Evolutionary conservation across 164 flowering plant genomes (phyloP).

Genomic region (Sextonia rubra): DNA sequence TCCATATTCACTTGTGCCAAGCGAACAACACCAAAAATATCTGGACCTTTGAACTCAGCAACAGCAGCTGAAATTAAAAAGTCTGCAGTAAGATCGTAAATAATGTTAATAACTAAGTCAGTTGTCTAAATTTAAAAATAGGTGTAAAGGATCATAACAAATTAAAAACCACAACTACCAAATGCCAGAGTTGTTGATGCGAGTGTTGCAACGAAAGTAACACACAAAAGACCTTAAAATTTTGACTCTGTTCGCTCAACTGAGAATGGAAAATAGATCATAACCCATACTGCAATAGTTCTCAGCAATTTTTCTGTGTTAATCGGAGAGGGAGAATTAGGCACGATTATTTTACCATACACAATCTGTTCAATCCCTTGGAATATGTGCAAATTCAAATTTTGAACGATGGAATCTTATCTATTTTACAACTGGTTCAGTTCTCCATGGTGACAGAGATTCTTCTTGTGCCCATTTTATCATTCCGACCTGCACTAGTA

Average conservation of each 20-base stretch:
- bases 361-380: not conserved
- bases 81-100: constrained; percentile 39
- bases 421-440: no score
- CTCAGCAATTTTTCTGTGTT: not conserved
- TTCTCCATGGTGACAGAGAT: no score
- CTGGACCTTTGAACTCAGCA: constrained; percentile 93
- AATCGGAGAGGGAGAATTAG: not conserved
- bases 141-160: not conserved
- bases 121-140: not conserved
- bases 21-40: constrained; percentile 86
- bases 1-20: constrained; percentile 93
- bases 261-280: not conserved
- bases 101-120: not conserved
- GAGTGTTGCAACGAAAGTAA: not conserved
- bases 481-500: no score
- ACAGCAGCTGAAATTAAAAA: constrained; percentile 91
- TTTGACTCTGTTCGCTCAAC: not conserved
- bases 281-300: not conserved
- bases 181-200: not conserved
- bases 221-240: no score
- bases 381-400: no score
- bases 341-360: not conserved
- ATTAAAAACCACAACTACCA: not conserved
- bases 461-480: no score
- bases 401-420: no score